Evolutionary conservation across 164 flowering plant genomes (phyloP).

Genomic region (Litsea cubeba): DNA sequence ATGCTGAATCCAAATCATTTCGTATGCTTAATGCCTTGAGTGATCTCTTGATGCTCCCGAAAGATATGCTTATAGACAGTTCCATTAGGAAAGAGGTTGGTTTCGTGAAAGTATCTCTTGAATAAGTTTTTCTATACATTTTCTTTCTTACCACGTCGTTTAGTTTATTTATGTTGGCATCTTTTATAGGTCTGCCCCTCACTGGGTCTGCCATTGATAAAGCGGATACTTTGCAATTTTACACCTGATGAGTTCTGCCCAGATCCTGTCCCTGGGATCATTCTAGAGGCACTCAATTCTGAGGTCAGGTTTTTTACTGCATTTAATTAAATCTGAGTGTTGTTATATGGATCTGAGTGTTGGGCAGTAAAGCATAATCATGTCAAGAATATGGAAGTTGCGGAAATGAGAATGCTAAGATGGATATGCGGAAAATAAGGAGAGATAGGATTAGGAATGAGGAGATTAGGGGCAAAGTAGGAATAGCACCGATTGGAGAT

Average conservation of each 20-base stretch:
- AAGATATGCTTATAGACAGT: constrained; percentile 89
- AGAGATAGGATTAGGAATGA: no score
- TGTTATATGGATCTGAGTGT: no score
- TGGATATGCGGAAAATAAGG: no score
- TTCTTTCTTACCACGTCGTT: neutral
- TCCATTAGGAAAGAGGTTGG: constrained; percentile 84
- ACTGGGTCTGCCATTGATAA: constrained; percentile 69
- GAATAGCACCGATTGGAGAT: no score
- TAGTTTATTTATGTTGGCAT: neutral
- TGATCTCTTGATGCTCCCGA: constrained; percentile 98
- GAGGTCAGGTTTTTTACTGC: constrained; percentile 50
- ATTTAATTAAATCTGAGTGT: no score
- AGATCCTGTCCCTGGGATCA: constrained; percentile 89
- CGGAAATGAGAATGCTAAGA: no score
- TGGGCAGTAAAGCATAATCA: no score
- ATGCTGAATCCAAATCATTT: constrained; percentile 52
- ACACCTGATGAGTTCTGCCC: constrained; percentile 99
- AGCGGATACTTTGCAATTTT: constrained; percentile 86
- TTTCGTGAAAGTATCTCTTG: neutral
- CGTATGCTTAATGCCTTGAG: constrained; percentile 71
- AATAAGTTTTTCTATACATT: neutral
- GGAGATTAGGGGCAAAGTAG: no score
- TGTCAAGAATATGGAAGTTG: no score
- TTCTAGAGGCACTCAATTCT: constrained; percentile 80
- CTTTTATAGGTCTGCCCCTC: constrained; percentile 74